A percentile compares a stretch with the other conserved stretches of the same genome.
These are phyloP conservation scores for Brasenia schreberi DNA, from an alignment of 164 flowering plant species.

Conservation along the genomic window DNA sequence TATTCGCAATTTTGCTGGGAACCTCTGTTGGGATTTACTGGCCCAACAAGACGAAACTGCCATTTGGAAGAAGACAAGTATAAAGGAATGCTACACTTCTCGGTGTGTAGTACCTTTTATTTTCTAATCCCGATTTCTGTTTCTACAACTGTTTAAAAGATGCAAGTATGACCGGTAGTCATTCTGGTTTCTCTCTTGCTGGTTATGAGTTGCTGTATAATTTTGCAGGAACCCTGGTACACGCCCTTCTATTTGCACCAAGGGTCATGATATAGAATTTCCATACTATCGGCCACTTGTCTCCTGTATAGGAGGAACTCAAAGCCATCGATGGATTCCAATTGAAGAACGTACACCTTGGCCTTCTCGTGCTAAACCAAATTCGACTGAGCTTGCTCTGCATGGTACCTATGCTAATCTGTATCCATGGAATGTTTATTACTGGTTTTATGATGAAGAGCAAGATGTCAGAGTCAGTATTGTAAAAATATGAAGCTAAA, in stretches of 20 bases:
- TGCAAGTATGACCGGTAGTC: no score
- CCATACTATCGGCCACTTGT: conserved; percentile 79
- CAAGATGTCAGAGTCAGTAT: no score
- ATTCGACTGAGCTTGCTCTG: conserved; percentile 37
- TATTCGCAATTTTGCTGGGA: conserved; percentile 43
- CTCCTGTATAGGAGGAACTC: conserved; percentile 79
- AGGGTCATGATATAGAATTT: conserved; percentile 67
- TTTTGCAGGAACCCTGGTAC: conserved; percentile 55
- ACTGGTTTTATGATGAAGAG: no score
- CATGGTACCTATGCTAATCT: not conserved
- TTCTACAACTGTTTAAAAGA: no score
- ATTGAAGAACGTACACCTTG: conserved; percentile 53
- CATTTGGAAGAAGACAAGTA: conserved; percentile 84
- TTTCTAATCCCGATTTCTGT: not conserved
- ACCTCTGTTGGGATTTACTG: conserved; percentile 81
- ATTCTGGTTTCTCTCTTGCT: not conserved
- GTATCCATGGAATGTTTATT: no score
- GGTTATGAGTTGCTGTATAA: not conserved
- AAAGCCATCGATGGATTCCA: conserved; percentile 78
- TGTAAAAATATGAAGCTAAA: no score
- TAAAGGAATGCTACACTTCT: conserved; percentile 48
- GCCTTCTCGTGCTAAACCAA: conserved; percentile 67
- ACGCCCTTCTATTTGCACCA: conserved; percentile 56
- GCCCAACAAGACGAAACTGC: conserved; percentile 95
- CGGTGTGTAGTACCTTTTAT: conserved; percentile 32